These are phyloP conservation scores for Isoetes taiwanensis DNA, from an alignment of 75 land plant genomes.

Conservation along the genomic window DNA sequence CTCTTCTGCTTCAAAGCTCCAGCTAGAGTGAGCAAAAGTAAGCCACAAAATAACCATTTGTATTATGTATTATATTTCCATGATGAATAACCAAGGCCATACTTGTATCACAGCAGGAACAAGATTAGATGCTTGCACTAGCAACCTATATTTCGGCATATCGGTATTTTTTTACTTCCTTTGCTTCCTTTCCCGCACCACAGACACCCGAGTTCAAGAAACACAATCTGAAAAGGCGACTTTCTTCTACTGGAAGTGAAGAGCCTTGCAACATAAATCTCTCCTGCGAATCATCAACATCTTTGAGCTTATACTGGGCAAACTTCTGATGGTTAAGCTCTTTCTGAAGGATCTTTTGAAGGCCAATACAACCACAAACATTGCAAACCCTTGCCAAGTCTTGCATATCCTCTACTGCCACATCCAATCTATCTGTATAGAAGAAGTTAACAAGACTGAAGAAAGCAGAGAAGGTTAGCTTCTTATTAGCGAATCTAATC, in stretches of 20 bases:
- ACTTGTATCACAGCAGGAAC: too few species aligned
- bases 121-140: too few species aligned
- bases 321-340: conserved; percentile 62
- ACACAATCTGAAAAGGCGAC: too few species aligned
- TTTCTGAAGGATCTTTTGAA: conserved; percentile 42
- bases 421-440: conserved; percentile 79
- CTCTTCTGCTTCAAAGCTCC: too few species aligned
- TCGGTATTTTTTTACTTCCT: too few species aligned
- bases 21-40: too few species aligned
- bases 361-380: conserved; percentile 59
- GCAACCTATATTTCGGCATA: too few species aligned
- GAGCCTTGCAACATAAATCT: conserved; percentile 68
- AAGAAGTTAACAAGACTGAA: conserved; percentile 82
- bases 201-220: too few species aligned
- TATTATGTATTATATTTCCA: too few species aligned
- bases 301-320: conserved; percentile 65
- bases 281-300: conserved; percentile 71
- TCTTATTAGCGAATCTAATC: conserved; percentile 56
- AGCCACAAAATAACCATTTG: too few species aligned
- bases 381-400: conserved; percentile 70
- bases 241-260: conserved; percentile 68
- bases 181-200: too few species aligned
- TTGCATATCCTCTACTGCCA: conserved; percentile 90
- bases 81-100: too few species aligned
- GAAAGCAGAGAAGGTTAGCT: conserved; percentile 57